A percentile compares a stretch with the other conserved stretches of the same genome.
phyloP scores from a whole-genome alignment of 2,329 filamentous ascomycete genomes.

The Monosporascus sp. region DNA sequence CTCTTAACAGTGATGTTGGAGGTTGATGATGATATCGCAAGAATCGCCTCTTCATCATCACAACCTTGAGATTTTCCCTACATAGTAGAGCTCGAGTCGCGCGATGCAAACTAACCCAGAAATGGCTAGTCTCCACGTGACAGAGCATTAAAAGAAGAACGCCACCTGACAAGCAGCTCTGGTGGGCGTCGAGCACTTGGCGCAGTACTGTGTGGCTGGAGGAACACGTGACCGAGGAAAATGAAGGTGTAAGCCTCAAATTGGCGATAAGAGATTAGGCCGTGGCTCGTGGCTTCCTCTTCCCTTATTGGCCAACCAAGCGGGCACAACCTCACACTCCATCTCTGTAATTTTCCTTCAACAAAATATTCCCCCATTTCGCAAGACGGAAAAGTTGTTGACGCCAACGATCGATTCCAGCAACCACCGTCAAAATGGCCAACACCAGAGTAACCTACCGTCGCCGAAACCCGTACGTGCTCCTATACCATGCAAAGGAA shows the following conservation, averaged over 20 bases:
- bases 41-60: background rate
- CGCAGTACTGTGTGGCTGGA: background rate
- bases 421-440: constrained; percentile 47
- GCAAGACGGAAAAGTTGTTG: constrained; percentile 22
- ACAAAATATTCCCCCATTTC: constrained; percentile 22
- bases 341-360: constrained; percentile 20
- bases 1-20: constrained; percentile 1
- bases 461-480: constrained; percentile 73
- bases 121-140: background rate
- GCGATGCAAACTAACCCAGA: background rate
- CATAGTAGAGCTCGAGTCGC: background rate
- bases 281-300: background rate
- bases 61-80: background rate
- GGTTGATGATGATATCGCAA: constrained; percentile 1
- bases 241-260: too few relatives aligned
- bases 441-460: constrained; percentile 62
- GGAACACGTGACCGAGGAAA: too few relatives aligned
- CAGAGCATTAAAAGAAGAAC: background rate
- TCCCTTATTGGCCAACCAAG: background rate
- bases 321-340: background rate
- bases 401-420: constrained; percentile 17
- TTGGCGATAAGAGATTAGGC: too few relatives aligned
- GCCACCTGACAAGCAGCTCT: background rate
- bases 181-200: background rate
- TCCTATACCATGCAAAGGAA: constrained; percentile 14